A percentile compares a stretch with the other conserved stretches of the same genome.
phyloP scores from a whole-genome alignment of 306 rosid species.

The Glycine soja region DNA sequence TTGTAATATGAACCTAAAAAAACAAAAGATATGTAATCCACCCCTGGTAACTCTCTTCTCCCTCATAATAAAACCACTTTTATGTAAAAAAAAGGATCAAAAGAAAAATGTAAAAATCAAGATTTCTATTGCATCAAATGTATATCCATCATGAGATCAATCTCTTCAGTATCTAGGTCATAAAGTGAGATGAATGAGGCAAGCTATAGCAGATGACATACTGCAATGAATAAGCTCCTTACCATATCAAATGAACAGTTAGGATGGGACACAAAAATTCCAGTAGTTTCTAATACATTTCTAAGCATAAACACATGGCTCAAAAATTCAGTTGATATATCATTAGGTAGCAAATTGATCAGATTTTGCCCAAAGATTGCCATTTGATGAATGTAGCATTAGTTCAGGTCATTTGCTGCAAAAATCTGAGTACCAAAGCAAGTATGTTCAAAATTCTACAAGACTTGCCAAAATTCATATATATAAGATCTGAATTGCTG shows the following conservation, averaged over 20 bases:
- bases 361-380: constrained; percentile 2
- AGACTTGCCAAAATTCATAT: neutral
- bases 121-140: neutral
- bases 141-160: constrained; percentile 7
- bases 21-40: neutral
- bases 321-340: constrained; percentile 15
- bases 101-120: constrained; percentile 1
- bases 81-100: neutral
- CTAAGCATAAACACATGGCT: constrained; percentile 10
- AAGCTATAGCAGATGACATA: neutral
- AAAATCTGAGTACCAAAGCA: constrained; percentile 15
- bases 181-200: neutral
- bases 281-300: constrained; percentile 14
- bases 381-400: constrained; percentile 20
- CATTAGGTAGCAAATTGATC: constrained; percentile 11
- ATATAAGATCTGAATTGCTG: neutral
- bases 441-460: neutral
- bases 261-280: constrained; percentile 6
- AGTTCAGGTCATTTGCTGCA: neutral
- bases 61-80: neutral
- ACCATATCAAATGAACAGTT: constrained; percentile 10
- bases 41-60: neutral
- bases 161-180: neutral
- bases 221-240: neutral
- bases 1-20: neutral